These are phyloP conservation scores for Annona squamosa DNA, from an alignment of 164 flowering plant species.

Conservation along the genomic window DNA sequence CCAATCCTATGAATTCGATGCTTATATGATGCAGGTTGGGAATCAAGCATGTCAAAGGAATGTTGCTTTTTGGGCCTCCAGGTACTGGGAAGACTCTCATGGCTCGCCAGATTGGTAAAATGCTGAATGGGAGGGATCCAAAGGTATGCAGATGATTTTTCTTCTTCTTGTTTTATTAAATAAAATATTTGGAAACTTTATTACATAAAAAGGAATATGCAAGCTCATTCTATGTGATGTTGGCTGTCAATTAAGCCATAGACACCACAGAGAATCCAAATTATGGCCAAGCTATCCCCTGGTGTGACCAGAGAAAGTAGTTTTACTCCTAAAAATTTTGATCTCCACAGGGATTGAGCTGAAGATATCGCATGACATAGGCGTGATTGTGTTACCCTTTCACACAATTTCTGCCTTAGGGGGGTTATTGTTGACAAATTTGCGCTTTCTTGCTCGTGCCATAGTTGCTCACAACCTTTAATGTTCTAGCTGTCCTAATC, in stretches of 20 bases:
- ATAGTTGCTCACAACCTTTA: neutral
- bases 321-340: neutral
- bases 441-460: neutral
- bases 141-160: constrained; percentile 45
- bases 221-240: neutral
- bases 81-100: constrained; percentile 97
- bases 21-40: constrained; percentile 62
- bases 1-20: constrained; percentile 1
- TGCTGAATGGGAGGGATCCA: constrained; percentile 90
- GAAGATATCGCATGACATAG: neutral
- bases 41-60: constrained; percentile 95
- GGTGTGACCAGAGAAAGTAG: neutral
- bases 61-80: constrained; percentile 98
- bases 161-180: too few relatives aligned
- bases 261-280: neutral
- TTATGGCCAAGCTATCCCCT: neutral
- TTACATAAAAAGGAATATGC: neutral
- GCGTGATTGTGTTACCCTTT: too few relatives aligned
- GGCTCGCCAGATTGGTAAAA: constrained; percentile 98
- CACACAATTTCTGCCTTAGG: neutral
- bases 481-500: neutral
- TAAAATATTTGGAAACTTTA: neutral
- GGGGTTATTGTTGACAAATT: neutral
- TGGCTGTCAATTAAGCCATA: neutral
- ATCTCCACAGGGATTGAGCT: neutral